Evolutionary conservation across 1,284 basidiomycete genomes (phyloP), one percentile per base, ranked within the genome.

Genomic region (Polyporus tsugae): DNA sequence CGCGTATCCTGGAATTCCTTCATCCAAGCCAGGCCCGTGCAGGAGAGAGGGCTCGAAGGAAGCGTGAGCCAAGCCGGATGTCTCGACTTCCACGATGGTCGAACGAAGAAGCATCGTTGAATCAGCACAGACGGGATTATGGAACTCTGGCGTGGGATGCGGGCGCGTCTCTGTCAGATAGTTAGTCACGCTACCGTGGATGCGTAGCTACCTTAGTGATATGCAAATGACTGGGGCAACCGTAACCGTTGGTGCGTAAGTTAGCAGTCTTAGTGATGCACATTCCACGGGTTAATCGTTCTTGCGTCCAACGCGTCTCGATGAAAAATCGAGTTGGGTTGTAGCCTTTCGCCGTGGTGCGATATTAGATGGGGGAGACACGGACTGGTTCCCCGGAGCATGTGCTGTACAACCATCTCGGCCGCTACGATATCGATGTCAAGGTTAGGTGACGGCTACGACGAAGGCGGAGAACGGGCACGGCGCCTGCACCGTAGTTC

Each of bases 1-100:
- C 68, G 71, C 68, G 71, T 66, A 58, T 57, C 19, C 57, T 55
- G 53, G 57, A 60, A 44, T 63, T 41, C 36, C 62, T 59, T 70
- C 60, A 63, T 38, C 68, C 64, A 60, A 36, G 4, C 62, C 17
- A 41, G 59, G 57, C 42, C 22, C 39, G 39, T 39, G 35, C 19
- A 19, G 52, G 19, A 53, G 35, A 46, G 22, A 22, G 36, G 49
- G 13, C 58, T 36, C 52, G 36, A 25, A 49, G 64, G 62, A 64
- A 36, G 64, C 22, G 4, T 17, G 66, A 61, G 42, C 44, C 44
- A 46, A 46, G n/a, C 44, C 6, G 19, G 44, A 7, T n/a, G 57
- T 41, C 29, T 57, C 17, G 33, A 17, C 41, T 60, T 57, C 65
- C 69, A 70, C 65, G 69, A 66, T 53, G 44, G 4, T 55, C 55